Base-by-base conservation (phyloP, 768 basidiomycete species). In the Rickenella mellea region DNA sequence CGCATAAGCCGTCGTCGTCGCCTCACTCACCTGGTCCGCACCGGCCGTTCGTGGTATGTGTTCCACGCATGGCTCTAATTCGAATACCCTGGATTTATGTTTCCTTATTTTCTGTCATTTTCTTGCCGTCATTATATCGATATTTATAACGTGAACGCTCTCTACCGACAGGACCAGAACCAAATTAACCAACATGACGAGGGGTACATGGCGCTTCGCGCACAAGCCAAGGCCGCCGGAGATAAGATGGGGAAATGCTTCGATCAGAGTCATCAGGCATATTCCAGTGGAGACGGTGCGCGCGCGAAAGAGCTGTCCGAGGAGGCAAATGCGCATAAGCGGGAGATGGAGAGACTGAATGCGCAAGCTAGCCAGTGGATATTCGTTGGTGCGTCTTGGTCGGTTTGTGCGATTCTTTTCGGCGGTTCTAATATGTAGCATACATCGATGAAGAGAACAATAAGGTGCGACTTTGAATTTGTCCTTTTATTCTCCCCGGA, bases 361-460 rank as follows among this genome's bases (percentile, higher is more conserved):
- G 70, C 70, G 45, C 64, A 92, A 57, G 94, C 93, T 2, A 78
- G 81, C 45, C 75, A 81, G 39, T 94, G 86, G 85, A 93, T 97
- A 48, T 98, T 81, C 59, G 59, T 66, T 48, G 78, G 87, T 86
- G 47, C 39, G 75, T 60, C 24, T 15, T 24, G 21, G 21, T 9
- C 39, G 24, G 27, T 3, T 37, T 41, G 6, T 25, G 32, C 14
- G 5, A 33, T 6, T 15, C 5, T 33, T 33, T 6, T 14, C 5
- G 32, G 14, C 6, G 33, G 33, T 19, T 22, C 10, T 7, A 36
- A 30, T 10, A 15, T 12, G 11, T 36, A 9, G 24, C 33, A 19
- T 6, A 11, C 12, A 36, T 17, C 11, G 2, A 14, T 14, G 9
- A 7, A 36, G 33, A 36, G 33, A 36, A 36, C 15, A 36, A 36